Evolutionary conservation across 2,329 filamentous ascomycete genomes (phyloP), one percentile per base, ranked within the genome.

Genomic region (Arthrobotrys sphaeroides): DNA sequence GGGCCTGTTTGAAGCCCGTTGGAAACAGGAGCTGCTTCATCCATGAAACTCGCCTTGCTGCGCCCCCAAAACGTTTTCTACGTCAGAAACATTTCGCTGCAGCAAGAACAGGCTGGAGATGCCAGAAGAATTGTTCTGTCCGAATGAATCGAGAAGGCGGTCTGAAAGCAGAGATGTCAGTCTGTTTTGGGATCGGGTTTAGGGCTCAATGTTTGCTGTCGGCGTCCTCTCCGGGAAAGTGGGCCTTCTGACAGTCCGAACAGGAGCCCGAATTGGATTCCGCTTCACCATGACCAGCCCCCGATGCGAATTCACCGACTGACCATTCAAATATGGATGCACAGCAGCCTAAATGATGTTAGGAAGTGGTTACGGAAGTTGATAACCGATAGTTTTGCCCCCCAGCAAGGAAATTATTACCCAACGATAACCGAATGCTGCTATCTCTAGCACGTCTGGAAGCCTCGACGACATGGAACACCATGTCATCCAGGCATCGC

Each of bases 21-120:
- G 66, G 64, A 75, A 75, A 75, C 72, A 69, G 64, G 64, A 69
- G 64, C 36, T 75, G 72, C 72, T 59, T 75, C 72, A 75, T 6
- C 64, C 13, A 33, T 68, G 70, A 74, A 74, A 74, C 70, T 59
- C 18, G 51, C 18, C 43, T 45, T 62, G 70, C 68, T 73, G 60
- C 49, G 61, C 53, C 70, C 31, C 70, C 47, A 51, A 67, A 67
- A 67, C 62, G 28, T 55, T 55, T 38, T 20, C 51, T 7, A 55
- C 51, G 9, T 55, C 49, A 53, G 36, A 62, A 55, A 70, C 55
- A 53, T 38, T 55, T 38, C 12, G 31, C 10, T 42, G 16, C 10
- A 62, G 66, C 55, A 70, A 45, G 66, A 70, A 62, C 66, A 70
- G 66, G 66, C 66, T 70, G 45, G 18, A 70, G 45, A 47, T 70